These are phyloP conservation scores for Yamadazyma taylorii DNA, from an alignment of 1,139 yeast species.

Conservation along the genomic window DNA sequence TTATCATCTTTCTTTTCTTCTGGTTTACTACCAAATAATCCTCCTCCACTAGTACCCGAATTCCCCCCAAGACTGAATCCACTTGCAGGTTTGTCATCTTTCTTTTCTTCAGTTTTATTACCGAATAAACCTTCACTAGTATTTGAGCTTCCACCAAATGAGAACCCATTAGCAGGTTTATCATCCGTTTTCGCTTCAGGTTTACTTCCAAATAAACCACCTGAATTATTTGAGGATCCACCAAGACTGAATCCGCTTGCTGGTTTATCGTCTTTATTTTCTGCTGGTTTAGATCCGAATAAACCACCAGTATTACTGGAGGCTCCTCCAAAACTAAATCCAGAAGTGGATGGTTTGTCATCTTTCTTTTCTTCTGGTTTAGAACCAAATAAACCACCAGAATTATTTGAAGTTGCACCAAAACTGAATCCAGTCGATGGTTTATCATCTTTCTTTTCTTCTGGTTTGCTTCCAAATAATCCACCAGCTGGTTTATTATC, in stretches of 20 bases:
- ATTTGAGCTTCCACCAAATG: slow-evolving; percentile 26
- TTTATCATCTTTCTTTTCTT: slow-evolving; percentile 15
- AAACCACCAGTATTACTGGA: slow-evolving; percentile 8
- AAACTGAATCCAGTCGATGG: slow-evolving; percentile 12
- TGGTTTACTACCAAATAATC: slow-evolving; percentile 18
- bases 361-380: slow-evolving; percentile 13
- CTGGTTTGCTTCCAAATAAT: slow-evolving; percentile 11
- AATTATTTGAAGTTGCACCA: background rate
- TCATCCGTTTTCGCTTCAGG: slow-evolving; percentile 24
- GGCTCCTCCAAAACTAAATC: slow-evolving; percentile 9
- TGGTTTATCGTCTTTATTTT: slow-evolving; percentile 14
- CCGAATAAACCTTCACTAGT: slow-evolving; percentile 22
- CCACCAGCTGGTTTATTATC: slow-evolving; percentile 15
- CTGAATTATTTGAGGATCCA: slow-evolving; percentile 19
- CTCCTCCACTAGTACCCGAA: slow-evolving; percentile 10
- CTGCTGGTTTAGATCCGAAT: slow-evolving; percentile 11
- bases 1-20: slow-evolving; percentile 12
- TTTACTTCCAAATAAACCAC: slow-evolving; percentile 15
- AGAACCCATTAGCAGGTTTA: slow-evolving; percentile 21
- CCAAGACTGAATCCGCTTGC: slow-evolving; percentile 21
- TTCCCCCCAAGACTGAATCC: slow-evolving; percentile 12
- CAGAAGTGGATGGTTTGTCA: slow-evolving; percentile 4
- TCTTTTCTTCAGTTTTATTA: slow-evolving; percentile 23
- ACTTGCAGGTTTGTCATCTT: slow-evolving; percentile 14
- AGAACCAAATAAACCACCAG: slow-evolving; percentile 20